Conservation (phyloP, 1,139 yeast species). For the Debaryomyces psychrophilus region DNA sequence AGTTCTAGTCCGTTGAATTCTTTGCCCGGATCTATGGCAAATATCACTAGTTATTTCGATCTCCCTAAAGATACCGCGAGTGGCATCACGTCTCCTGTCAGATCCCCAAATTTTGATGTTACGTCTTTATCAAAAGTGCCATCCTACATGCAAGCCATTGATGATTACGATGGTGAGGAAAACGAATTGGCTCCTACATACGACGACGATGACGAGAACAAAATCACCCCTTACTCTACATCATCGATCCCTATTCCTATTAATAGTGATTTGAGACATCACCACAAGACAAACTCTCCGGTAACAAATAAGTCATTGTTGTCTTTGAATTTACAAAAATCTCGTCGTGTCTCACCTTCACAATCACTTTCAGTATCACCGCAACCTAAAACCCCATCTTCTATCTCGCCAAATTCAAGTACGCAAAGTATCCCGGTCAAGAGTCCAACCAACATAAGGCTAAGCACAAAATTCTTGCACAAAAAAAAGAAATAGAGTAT, state of each 20-base stretch:
- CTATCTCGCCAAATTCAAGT: not conserved
- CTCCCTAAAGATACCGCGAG: slow-evolving; percentile 20
- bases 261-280: not conserved
- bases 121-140: slow-evolving; percentile 35
- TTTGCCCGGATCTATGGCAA: slow-evolving; percentile 22
- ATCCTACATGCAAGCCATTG: slow-evolving; percentile 40
- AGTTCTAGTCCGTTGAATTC: slow-evolving; percentile 22
- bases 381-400: not conserved
- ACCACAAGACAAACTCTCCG: not conserved
- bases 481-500: slow-evolving; percentile 2
- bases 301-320: slow-evolving; percentile 1
- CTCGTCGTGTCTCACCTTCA: slow-evolving; percentile 7
- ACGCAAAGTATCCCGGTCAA: not conserved
- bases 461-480: slow-evolving; percentile 4
- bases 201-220: slow-evolving; percentile 4
- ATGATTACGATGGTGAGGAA: slow-evolving; percentile 33
- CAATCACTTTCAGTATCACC: slow-evolving; percentile 6
- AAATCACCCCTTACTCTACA: not conserved
- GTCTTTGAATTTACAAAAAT: slow-evolving; percentile 3
- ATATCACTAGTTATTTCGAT: slow-evolving; percentile 33
- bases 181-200: slow-evolving; percentile 36
- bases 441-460: not conserved
- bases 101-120: slow-evolving; percentile 24
- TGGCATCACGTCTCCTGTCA: not conserved
- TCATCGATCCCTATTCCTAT: slow-evolving; percentile 1